Evolutionary conservation across 495 filamentous ascomycete genomes (phyloP), one percentile per base, ranked within the genome.

Genomic region (Oidiodendron maius): DNA sequence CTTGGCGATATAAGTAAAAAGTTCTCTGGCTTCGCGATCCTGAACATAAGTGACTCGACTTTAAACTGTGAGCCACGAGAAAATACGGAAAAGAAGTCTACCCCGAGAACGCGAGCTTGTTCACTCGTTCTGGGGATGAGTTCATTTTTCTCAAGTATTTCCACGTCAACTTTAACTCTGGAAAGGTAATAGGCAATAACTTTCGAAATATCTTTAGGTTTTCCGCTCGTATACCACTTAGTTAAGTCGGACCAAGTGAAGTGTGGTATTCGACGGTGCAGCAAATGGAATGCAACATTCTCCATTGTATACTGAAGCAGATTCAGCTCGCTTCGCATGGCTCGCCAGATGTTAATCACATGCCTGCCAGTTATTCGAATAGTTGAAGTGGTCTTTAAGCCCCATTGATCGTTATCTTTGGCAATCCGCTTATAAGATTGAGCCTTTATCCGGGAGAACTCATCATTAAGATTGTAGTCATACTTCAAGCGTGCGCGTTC

Each of bases 31-130:
- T 98, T 98, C 38, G 91, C 94, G 54, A 98, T 96, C 42, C 93
- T 81, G 57, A 97, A 96, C 93, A 98, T 97, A 53, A 96, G 78
- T 1, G 89, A 95, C 68, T 98, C 93, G 36, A 98, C 93, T 60
- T 97, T 97, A 73, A 95, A 96, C 61, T 98, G 93, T 6, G 90
- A 96, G 21, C 93, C 94, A 26, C 93, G 78, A 13, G 86, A 87
- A 61, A 95, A 91, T 40, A 98, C 91, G 0, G 89, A 94, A 63
- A 88, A 91, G 65, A 97, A 98, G 66, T 97, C 93, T 2, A 98
- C 86, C 0, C 93, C 93, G 17, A 98, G 77, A 24, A 98, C 71
- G 37, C 94, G 79, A 12, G 93, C 93, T 58, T 98, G 93, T 63
- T 98, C 93, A 61, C 91, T 95, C 3, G 89, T 96, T 40, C 93